Evolutionary conservation across 371 early-diverging fungal species (phyloP).

Genomic region (Syncephalastrum contaminatum): DNA sequence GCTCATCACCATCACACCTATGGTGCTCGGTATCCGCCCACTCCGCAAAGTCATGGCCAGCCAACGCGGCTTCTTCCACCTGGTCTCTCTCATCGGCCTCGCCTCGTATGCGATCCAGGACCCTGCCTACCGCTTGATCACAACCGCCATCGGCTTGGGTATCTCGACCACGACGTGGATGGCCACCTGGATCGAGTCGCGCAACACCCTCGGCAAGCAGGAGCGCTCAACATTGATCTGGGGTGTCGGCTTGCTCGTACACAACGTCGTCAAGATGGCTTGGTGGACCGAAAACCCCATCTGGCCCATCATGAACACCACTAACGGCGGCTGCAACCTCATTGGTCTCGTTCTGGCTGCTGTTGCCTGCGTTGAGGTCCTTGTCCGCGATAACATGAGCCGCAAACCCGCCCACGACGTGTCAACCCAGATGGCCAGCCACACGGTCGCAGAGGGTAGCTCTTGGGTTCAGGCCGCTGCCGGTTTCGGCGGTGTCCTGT

Average conservation of each 20-base stretch:
- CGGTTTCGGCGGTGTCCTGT: slow-evolving; percentile 69
- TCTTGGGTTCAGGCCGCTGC: slow-evolving; percentile 54
- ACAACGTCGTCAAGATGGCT: slow-evolving; percentile 70
- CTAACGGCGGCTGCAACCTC: slow-evolving; percentile 71
- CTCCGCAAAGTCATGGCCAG: slow-evolving; percentile 55
- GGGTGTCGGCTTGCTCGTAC: slow-evolving; percentile 66
- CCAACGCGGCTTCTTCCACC: slow-evolving; percentile 59
- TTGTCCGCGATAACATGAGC: slow-evolving; percentile 37
- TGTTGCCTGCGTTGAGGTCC: slow-evolving; percentile 55
- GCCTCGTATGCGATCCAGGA: slow-evolving; percentile 57
- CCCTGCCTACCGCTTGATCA: slow-evolving; percentile 61
- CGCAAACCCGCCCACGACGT: slow-evolving; percentile 5
- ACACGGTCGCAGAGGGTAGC: slow-evolving; percentile 3
- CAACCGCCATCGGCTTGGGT: slow-evolving; percentile 61
- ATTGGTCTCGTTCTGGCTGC: slow-evolving; percentile 63
- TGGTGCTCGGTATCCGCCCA: slow-evolving; percentile 61
- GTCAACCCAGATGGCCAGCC: slow-evolving; percentile 4
- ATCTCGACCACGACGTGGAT: slow-evolving; percentile 59
- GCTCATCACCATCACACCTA: slow-evolving; percentile 59
- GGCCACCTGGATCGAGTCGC: slow-evolving; percentile 58
- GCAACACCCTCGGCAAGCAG: slow-evolving; percentile 49
- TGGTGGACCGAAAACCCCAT: slow-evolving; percentile 81
- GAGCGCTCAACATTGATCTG: slow-evolving; percentile 65
- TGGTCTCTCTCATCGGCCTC: slow-evolving; percentile 63
- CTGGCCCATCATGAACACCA: slow-evolving; percentile 77